These are phyloP conservation scores for Colletotrichum filicis DNA, from an alignment of 2,329 filamentous ascomycete genomes.

Conservation along the genomic window DNA sequence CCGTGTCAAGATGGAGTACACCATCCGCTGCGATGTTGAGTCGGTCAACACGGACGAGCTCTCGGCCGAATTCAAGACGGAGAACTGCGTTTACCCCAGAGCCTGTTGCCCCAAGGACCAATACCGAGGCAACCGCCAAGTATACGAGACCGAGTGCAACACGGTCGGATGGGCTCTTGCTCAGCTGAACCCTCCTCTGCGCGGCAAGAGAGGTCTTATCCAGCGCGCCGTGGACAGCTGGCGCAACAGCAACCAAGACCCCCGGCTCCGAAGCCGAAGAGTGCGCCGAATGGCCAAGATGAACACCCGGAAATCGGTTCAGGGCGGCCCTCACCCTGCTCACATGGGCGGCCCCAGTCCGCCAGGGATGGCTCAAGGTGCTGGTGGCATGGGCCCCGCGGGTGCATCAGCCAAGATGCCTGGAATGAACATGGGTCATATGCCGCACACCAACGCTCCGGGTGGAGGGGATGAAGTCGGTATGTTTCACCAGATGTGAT, in stretches of 20 bases:
- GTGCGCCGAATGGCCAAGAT: constrained; percentile 97
- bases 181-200: constrained; percentile 88
- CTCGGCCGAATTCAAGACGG: constrained; percentile 90
- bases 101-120: constrained; percentile 96
- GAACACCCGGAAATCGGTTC: constrained; percentile 82
- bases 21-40: constrained; percentile 96
- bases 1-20: constrained; percentile 99
- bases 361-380: constrained; percentile 70
- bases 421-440: constrained; percentile 73
- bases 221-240: constrained; percentile 98
- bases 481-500: constrained; percentile 98
- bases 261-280: constrained; percentile 86
- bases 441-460: constrained; percentile 78
- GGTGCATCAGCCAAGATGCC: constrained; percentile 70
- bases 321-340: constrained; percentile 66
- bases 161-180: constrained; percentile 99
- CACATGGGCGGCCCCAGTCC: constrained; percentile 77
- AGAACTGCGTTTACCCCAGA: constrained; percentile 97
- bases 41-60: constrained; percentile 92
- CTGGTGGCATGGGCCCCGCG: constrained; percentile 71
- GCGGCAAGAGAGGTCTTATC: constrained; percentile 94
- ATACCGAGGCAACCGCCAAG: constrained; percentile 93
- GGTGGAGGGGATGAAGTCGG: constrained; percentile 87
- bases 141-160: constrained; percentile 99
- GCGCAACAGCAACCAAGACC: constrained; percentile 98